A percentile compares a stretch with the other conserved stretches of the same genome.
Evolutionary conservation across 1,284 basidiomycete genomes (phyloP).

Genomic region (Cryptococcus depauperatus): DNA sequence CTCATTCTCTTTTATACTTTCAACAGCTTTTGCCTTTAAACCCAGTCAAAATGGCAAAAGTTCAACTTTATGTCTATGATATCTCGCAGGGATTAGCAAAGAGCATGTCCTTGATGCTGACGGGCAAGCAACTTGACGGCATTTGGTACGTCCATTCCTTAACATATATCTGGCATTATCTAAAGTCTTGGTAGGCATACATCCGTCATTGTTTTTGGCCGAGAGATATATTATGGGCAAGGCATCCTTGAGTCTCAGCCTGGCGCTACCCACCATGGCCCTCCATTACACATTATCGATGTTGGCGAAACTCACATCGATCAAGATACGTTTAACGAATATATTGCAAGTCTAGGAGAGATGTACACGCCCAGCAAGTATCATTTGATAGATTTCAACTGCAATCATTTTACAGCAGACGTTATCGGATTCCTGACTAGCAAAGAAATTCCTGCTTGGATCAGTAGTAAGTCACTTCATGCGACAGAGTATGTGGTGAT

Average conservation of each 20-base stretch:
- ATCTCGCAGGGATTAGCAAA: constrained; percentile 74
- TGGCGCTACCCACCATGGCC: constrained; percentile 73
- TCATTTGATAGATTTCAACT: constrained; percentile 65
- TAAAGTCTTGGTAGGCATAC: constrained; percentile 61
- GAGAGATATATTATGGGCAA: constrained; percentile 81
- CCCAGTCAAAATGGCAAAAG: constrained; percentile 44
- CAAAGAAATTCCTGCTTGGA: constrained; percentile 64
- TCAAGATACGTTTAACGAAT: constrained; percentile 72
- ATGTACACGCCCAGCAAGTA: constrained; percentile 87
- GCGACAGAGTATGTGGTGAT: too few species aligned
- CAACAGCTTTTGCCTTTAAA: not conserved
- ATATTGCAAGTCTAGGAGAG: constrained; percentile 61
- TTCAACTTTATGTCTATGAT: constrained; percentile 82
- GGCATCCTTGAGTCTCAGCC: constrained; percentile 63
- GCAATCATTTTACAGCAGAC: constrained; percentile 86
- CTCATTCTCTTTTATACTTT: not conserved
- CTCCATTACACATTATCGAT: constrained; percentile 64
- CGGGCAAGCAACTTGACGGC: constrained; percentile 77
- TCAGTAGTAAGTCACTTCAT: constrained; percentile 49
- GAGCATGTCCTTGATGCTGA: constrained; percentile 65
- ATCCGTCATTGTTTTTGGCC: constrained; percentile 73
- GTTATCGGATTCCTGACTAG: constrained; percentile 76
- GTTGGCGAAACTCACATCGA: constrained; percentile 77
- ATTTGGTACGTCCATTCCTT: constrained; percentile 57
- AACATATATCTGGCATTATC: not conserved